Evolutionary conservation across 2,329 filamentous ascomycete species (phyloP), one percentile per base, ranked within the genome.

Genomic region (Penicillium oxalicum): DNA sequence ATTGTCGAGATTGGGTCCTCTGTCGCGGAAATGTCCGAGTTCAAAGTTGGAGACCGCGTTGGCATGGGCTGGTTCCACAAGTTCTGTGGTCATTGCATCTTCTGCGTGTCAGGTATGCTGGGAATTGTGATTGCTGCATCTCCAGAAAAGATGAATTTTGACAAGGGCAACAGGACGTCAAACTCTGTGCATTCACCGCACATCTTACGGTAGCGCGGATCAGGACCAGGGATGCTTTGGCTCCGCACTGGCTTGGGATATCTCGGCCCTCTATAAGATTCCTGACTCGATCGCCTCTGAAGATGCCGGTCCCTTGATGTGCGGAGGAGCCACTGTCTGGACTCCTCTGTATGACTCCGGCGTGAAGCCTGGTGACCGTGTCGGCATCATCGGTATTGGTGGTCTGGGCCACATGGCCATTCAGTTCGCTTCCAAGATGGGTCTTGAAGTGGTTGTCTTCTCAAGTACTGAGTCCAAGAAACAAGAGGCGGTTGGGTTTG

Each of bases 331-430:
- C 4, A 68, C 67, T 1, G 64, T 67, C n/a, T 70, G 59, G 63
- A 77, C 76, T 1, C 85, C 86, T 0, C 70, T 91, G 0, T 85
- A 83, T 3, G 85, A 85, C 64, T 40, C 24, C 9, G 38, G 38
- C 6, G 27, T 40, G 29, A 32, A 32, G 11, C 29, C 29, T 32
- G 29, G 29, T 32, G 29, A 7, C 4, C 75, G 70, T 5, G 83
- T 90, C 1, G 86, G 80, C 1, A 78, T 90, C 45, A 72, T 87
- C 6, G 84, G 86, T 4, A 70, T 88, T 5, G 86, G 86, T 11
- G 85, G 85, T 0, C 70, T 88, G 0, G 85, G 85, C 0, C 84
- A 90, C 58, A 81, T 88, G 51, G 86, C 78, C 0, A 65, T 89
- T 11, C 75, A 87, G 53, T 87, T 78, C 63, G 81, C 84, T 0